Evolutionary conservation across 805 yeast species (phyloP).

Genomic region (Cyberlindnera euphorbiae): DNA sequence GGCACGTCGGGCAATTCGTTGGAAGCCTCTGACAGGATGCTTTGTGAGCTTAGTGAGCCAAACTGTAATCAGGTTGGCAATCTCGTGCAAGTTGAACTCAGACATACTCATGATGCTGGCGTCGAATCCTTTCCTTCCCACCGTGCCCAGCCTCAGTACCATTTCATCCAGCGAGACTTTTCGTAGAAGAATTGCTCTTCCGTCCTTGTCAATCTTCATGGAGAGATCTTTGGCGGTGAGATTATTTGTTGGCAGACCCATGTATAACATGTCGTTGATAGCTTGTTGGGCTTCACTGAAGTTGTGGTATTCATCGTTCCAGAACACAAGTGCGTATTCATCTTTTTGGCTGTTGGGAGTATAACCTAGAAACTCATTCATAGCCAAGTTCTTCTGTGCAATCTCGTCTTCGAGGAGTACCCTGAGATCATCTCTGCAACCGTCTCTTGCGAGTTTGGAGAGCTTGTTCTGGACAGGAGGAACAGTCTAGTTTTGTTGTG

Average conservation of each 20-base stretch:
- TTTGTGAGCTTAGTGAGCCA: constrained; percentile 46
- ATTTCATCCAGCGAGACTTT: constrained; percentile 1
- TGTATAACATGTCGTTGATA: constrained; percentile 25
- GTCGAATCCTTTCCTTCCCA: constrained; percentile 2
- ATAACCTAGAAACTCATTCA: constrained; percentile 5
- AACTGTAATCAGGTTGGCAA: constrained; percentile 39
- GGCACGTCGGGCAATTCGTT: constrained; percentile 34
- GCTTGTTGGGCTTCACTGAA: constrained; percentile 49
- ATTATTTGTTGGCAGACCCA: constrained; percentile 28
- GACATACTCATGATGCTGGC: constrained; percentile 43
- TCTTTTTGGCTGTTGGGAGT: constrained; percentile 4
- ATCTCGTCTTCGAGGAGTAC: constrained; percentile 5
- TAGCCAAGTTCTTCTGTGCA: constrained; percentile 1
- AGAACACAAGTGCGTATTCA: constrained; percentile 50
- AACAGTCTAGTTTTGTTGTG: constrained; percentile 32
- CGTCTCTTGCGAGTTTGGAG: neutral
- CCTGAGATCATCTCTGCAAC: constrained; percentile 1
- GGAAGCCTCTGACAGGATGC: constrained; percentile 35
- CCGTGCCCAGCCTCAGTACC: constrained; percentile 1
- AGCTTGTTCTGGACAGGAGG: constrained; percentile 29
- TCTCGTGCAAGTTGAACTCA: constrained; percentile 46
- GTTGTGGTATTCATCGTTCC: constrained; percentile 77
- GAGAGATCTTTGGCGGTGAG: constrained; percentile 35
- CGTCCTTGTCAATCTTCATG: constrained; percentile 41
- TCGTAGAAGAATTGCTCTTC: constrained; percentile 46